phyloP scores from a whole-genome alignment of 2,329 filamentous ascomycete species.

The Herpotrichia juniperi region DNA sequence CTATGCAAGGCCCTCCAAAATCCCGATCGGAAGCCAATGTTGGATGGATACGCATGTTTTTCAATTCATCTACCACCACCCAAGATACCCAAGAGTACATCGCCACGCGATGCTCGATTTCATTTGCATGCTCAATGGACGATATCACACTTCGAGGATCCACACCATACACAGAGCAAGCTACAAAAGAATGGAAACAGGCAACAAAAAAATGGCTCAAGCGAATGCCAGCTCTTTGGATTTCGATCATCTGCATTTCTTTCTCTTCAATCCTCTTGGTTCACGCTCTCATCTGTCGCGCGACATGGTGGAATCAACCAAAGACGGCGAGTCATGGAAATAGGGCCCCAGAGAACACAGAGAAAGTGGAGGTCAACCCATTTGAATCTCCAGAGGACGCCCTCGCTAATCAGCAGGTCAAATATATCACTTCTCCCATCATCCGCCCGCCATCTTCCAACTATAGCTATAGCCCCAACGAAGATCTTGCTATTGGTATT shows the following conservation, averaged over 20 bases:
- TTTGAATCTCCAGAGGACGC: slow-evolving; percentile 7
- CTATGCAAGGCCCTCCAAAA: slow-evolving; percentile 53
- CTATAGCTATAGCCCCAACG: slow-evolving; percentile 14
- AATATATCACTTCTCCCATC: not conserved
- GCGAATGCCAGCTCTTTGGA: slow-evolving; percentile 39
- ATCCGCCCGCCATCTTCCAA: slow-evolving; percentile 15
- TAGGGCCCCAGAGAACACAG: not conserved
- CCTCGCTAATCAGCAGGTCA: not conserved
- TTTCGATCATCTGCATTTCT: slow-evolving; percentile 36
- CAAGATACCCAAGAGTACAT: slow-evolving; percentile 33
- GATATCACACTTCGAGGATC: slow-evolving; percentile 43
- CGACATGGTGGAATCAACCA: slow-evolving; percentile 21
- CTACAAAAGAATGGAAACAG: slow-evolving; percentile 39
- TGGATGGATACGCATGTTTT: slow-evolving; percentile 56
- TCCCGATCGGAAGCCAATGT: slow-evolving; percentile 50
- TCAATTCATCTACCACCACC: slow-evolving; percentile 55
- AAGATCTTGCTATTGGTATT: slow-evolving; percentile 32
- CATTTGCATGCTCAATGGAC: slow-evolving; percentile 43
- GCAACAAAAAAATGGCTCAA: slow-evolving; percentile 23
- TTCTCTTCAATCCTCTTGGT: slow-evolving; percentile 36
- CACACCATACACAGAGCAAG: slow-evolving; percentile 26
- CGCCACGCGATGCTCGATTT: slow-evolving; percentile 32
- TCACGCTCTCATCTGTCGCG: slow-evolving; percentile 36
- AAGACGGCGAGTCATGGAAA: slow-evolving; percentile 14
- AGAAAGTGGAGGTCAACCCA: not conserved